phyloP scores from a whole-genome alignment of 2,329 filamentous ascomycete genomes.

The Paecilomyces fulvus region DNA sequence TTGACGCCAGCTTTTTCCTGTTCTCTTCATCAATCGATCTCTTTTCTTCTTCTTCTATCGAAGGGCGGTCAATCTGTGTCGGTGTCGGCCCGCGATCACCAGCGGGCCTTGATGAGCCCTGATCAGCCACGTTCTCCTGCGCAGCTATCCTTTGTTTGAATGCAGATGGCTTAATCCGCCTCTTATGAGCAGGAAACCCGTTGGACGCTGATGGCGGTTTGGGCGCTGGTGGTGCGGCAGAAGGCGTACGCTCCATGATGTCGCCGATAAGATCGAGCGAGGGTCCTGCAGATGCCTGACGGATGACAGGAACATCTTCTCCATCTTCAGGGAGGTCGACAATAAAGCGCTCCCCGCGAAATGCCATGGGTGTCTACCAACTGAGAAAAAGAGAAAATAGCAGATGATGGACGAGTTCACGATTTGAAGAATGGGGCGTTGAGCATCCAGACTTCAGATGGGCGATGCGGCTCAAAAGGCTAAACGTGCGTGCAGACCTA shows the following conservation, averaged over 20 bases:
- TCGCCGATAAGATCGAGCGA: conserved; percentile 54
- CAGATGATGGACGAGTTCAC: background rate
- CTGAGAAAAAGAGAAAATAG: conserved; percentile 1
- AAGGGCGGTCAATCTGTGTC: conserved; percentile 13
- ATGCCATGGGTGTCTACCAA: conserved; percentile 30
- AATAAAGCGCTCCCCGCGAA: conserved; percentile 53
- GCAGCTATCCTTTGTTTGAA: conserved; percentile 57
- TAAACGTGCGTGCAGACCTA: conserved; percentile 18
- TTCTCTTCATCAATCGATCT: conserved; percentile 77
- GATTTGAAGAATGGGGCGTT: conserved; percentile 15
- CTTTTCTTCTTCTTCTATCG: conserved; percentile 55
- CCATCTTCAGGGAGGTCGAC: conserved; percentile 51
- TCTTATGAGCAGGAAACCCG: conserved; percentile 86
- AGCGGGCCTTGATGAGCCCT: background rate
- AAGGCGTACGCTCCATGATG: conserved; percentile 64
- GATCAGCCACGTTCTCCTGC: background rate
- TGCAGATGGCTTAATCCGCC: conserved; percentile 61
- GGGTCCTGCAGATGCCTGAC: conserved; percentile 12
- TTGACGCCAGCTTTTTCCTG: conserved; percentile 58
- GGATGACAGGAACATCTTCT: conserved; percentile 14
- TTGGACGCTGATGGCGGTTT: conserved; percentile 56
- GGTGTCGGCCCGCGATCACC: conserved; percentile 16
- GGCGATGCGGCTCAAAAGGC: conserved; percentile 32
- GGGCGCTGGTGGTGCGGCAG: conserved; percentile 37
- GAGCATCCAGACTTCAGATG: conserved; percentile 3